phyloP scores from a whole-genome alignment of 2,329 filamentous ascomycete species.

The Aspergillus nomiae region DNA sequence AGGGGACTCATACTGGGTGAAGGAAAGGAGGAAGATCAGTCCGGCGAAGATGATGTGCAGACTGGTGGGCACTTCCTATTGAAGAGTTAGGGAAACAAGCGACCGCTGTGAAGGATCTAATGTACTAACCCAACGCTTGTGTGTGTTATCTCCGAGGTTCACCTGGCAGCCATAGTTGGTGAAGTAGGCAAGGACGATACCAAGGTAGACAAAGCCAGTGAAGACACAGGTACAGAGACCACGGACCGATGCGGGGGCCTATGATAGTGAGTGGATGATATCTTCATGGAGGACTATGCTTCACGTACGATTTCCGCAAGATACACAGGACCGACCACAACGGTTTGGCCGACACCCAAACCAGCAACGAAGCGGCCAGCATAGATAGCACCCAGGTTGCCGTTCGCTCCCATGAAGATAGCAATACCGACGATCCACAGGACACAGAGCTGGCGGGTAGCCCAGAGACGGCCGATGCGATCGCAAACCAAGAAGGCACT shows the following conservation, averaged over 20 bases:
- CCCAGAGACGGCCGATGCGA: conserved; percentile 47
- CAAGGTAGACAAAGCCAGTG: conserved; percentile 72
- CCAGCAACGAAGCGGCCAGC: conserved; percentile 49
- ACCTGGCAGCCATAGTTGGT: conserved; percentile 66
- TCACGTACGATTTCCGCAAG: conserved; percentile 64
- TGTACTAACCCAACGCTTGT: conserved; percentile 51
- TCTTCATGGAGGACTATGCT: background rate
- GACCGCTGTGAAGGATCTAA: conserved; percentile 22
- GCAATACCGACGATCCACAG: conserved; percentile 46
- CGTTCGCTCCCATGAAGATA: conserved; percentile 47
- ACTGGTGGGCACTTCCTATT: conserved; percentile 63
- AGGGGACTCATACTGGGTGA: conserved; percentile 70
- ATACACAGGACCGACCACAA: conserved; percentile 63
- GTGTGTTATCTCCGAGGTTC: conserved; percentile 50
- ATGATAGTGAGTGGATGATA: background rate
- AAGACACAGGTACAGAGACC: conserved; percentile 75
- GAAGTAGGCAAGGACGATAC: conserved; percentile 79
- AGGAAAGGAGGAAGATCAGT: conserved; percentile 69
- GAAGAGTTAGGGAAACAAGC: background rate
- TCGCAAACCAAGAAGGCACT: conserved; percentile 55
- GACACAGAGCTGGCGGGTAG: conserved; percentile 43
- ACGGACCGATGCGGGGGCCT: conserved; percentile 65
- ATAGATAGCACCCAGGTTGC: conserved; percentile 43
- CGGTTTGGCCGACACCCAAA: conserved; percentile 46
- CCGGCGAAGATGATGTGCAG: conserved; percentile 77